Conservation (phyloP, 1,284 basidiomycete genomes). For the Lentinus polychrous region DNA sequence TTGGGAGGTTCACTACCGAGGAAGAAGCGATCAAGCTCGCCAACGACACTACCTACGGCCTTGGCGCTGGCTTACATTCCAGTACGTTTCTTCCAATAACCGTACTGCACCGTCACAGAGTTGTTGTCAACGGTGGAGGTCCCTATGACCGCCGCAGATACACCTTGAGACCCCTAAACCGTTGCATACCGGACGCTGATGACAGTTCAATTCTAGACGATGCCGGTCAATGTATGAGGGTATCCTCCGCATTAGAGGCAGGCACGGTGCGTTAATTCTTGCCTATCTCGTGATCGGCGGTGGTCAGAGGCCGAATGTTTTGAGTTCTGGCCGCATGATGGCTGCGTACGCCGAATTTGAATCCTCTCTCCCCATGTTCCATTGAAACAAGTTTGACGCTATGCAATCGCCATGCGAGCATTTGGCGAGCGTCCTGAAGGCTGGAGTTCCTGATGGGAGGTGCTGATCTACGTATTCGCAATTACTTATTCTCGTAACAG, state of each 20-base stretch:
- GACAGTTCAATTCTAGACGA: constrained; percentile 48
- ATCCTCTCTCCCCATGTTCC: too few relatives aligned
- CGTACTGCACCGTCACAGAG: not conserved
- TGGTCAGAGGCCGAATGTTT: not conserved
- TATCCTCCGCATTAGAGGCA: constrained; percentile 76
- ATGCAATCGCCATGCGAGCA: too few relatives aligned
- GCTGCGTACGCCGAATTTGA: too few relatives aligned
- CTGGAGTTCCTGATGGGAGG: not conserved
- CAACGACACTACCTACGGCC: constrained; percentile 81
- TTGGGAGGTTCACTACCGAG: constrained; percentile 75
- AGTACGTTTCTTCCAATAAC: constrained; percentile 39
- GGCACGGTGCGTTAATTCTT: constrained; percentile 55
- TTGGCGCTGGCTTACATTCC: constrained; percentile 86
- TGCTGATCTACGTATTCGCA: not conserved
- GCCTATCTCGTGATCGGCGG: not conserved
- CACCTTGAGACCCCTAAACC: too few relatives aligned
- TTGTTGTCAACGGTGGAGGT: too few relatives aligned
- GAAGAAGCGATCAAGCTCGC: constrained; percentile 72
- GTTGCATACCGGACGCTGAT: too few relatives aligned
- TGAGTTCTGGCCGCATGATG: not conserved
- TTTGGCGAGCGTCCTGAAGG: too few relatives aligned
- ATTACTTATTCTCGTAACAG: constrained; percentile 27
- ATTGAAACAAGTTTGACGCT: too few relatives aligned
- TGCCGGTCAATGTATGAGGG: constrained; percentile 82
- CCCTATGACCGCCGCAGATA: not conserved